Evolutionary conservation across 305 asterid genomes (phyloP).

Genomic region (Ajuga reptans): DNA sequence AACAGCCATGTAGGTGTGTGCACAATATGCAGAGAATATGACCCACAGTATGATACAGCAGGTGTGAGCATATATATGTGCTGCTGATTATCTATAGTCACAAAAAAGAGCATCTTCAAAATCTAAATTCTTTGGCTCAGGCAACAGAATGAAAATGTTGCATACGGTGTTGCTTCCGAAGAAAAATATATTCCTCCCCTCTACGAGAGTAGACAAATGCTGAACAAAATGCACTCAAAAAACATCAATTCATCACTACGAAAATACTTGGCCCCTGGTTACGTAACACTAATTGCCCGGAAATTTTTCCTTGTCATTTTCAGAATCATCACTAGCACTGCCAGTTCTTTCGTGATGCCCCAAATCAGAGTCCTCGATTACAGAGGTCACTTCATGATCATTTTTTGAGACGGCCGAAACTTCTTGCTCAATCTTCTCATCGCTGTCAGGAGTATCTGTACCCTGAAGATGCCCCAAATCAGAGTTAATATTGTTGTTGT

Average conservation of each 20-base stretch:
- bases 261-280: neutral
- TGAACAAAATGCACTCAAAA: neutral
- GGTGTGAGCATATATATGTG: too few relatives aligned
- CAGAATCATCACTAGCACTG: constrained; percentile 14
- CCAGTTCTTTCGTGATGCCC: neutral
- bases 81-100: neutral
- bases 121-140: neutral
- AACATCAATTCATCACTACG: neutral
- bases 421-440: constrained; percentile 13
- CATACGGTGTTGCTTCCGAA: neutral
- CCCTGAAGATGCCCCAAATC: too few relatives aligned
- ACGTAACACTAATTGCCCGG: neutral
- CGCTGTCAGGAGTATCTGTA: constrained; percentile 5
- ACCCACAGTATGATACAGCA: too few relatives aligned
- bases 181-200: neutral
- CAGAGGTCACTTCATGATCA: constrained; percentile 21
- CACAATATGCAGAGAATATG: too few relatives aligned
- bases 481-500: too few relatives aligned
- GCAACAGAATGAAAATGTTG: neutral
- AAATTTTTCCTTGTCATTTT: neutral
- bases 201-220: neutral
- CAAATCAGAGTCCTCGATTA: constrained; percentile 7
- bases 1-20: too few relatives aligned
- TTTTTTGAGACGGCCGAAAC: constrained; percentile 3
- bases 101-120: neutral